Percentiles rank a stretch among this genome's conserved stretches.
phyloP scores from a whole-genome alignment of 306 rosid species.

The Fagus sylvatica region DNA sequence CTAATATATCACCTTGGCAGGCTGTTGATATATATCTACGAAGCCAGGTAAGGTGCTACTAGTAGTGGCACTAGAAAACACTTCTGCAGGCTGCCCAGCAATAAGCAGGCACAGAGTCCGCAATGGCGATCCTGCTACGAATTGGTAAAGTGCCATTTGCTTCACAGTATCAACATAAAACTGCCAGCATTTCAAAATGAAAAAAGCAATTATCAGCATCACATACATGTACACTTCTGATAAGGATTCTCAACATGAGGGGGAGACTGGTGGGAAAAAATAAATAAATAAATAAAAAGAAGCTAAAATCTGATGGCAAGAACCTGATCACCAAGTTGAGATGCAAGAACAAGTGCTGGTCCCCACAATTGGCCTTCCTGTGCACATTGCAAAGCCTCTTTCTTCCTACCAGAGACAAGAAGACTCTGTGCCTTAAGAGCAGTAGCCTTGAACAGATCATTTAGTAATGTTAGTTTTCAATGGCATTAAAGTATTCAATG shows the following conservation, averaged over 20 bases:
- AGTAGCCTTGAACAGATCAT: conserved; percentile 50
- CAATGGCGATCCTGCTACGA: conserved; percentile 84
- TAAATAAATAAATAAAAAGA: not conserved
- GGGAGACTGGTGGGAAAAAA: not conserved
- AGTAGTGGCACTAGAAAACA: conserved; percentile 53
- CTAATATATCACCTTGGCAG: conserved; percentile 60
- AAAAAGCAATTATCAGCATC: not conserved
- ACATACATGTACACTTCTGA: not conserved
- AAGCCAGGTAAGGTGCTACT: conserved; percentile 40
- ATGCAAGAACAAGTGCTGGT: conserved; percentile 91
- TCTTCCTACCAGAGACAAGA: conserved; percentile 86
- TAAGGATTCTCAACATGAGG: not conserved
- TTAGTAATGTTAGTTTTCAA: too few relatives aligned
- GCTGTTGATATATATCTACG: conserved; percentile 42
- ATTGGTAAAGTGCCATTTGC: conserved; percentile 84
- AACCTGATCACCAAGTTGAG: conserved; percentile 93
- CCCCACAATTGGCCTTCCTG: conserved; percentile 98
- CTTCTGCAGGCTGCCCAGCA: conserved; percentile 94
- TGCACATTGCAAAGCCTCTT: conserved; percentile 84
- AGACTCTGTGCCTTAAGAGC: conserved; percentile 87
- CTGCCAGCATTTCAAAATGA: conserved; percentile 36
- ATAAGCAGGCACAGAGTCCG: conserved; percentile 89
- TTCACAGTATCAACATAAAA: conserved; percentile 85
- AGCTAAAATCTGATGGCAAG: conserved; percentile 6
- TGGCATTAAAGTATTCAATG: conserved; percentile 15